Base-by-base conservation (phyloP, 140 eudicot genomes). In the Flaveria floridana region DNA sequence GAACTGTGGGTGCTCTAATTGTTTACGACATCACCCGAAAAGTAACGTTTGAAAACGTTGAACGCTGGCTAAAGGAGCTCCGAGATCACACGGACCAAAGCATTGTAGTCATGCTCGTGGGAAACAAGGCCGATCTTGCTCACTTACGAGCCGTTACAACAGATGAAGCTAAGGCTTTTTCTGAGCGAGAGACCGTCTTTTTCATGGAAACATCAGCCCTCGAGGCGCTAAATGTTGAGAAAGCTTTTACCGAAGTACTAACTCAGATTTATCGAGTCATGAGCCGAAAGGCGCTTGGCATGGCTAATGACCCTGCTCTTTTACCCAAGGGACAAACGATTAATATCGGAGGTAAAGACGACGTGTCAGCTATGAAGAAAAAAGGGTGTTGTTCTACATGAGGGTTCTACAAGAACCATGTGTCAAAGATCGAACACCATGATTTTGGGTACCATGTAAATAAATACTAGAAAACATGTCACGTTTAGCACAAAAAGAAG, bases 151-250 rank as follows among this genome's bases (percentile, higher is more conserved):
- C 92, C 12, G 88, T 89, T n/a, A 74, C 86, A 3, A 75, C 74
- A 0, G 87, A 81, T 8, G 89, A 89, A 10, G 88, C 92, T 25
- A 83, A 68, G 47, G 85, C 80, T 25, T 89, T 85, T 72, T 85
- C 96, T 2, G 89, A 85, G 64, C 78, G 79, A 53, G 92, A 89
- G 72, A 69, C 26, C 6, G 72, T 76, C 23, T 87, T 87, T 37
- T 89, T 89, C 88, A 85, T 87, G 88, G 96, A 89, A 67, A 87
- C 96, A 21, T 89, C 96, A 0, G 96, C 96, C 34, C 88, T 87
- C 2, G 96, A 89, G 79, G 75, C 96, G 6, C 34, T 89, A 39
- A 89, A 89, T 42, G 96, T 89, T 2, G 92, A 89, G 26, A 85
- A 82, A n/a, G 96, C 96, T 47, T 89, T 89, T 79, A 87, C 89